phyloP scores from a whole-genome alignment of 129 eudicot genomes.

The Lactuca saligna region DNA sequence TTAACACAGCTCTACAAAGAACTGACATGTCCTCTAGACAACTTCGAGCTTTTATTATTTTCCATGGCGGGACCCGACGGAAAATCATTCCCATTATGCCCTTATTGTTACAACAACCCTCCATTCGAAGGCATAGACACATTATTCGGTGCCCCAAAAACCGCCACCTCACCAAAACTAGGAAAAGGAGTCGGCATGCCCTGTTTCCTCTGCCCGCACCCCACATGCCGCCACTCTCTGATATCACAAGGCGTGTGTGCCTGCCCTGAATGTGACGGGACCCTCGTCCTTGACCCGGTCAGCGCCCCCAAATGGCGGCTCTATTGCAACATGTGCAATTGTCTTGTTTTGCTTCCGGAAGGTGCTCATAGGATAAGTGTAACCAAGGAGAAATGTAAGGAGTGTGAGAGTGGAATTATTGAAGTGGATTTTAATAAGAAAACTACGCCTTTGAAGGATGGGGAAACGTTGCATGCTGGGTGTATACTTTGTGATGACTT shows the following conservation, averaged over 20 bases:
- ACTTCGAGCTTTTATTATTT: conserved; percentile 78
- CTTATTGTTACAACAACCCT: conserved; percentile 87
- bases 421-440: conserved; percentile 90
- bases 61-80: conserved; percentile 93
- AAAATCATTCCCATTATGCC: conserved; percentile 85
- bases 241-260: conserved; percentile 89
- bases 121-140: conserved; percentile 82
- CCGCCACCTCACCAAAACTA: conserved; percentile 44
- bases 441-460: conserved; percentile 74
- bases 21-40: conserved; percentile 85
- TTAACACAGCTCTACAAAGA: conserved; percentile 86
- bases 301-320: conserved; percentile 85
- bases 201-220: conserved; percentile 89
- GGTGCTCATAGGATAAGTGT: conserved; percentile 78
- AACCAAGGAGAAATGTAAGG: conserved; percentile 60
- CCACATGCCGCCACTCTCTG: conserved; percentile 75
- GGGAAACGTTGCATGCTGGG: conserved; percentile 66
- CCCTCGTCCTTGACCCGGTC: conserved; percentile 77
- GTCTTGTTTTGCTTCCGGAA: conserved; percentile 67
- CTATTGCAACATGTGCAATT: conserved; percentile 76
- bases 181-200: conserved; percentile 96
- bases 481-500: conserved; percentile 88
- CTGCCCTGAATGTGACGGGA: conserved; percentile 84
- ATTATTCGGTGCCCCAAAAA: conserved; percentile 61
- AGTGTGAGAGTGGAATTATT: conserved; percentile 65